phyloP scores from a whole-genome alignment of 2,329 filamentous ascomycete genomes.

The Domatiomyces catenatus region DNA sequence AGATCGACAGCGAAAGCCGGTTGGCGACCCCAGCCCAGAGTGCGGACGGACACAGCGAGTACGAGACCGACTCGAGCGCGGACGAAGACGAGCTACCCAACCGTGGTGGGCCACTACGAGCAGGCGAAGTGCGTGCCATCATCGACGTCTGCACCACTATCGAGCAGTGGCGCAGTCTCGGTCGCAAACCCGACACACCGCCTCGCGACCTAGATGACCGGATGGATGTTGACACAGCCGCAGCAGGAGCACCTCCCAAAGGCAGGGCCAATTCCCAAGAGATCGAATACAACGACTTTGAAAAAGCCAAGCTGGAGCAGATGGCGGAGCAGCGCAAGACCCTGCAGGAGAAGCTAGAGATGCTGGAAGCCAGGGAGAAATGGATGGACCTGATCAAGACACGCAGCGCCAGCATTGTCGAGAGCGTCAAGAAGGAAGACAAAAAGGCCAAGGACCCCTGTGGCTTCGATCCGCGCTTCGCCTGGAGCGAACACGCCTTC shows the following conservation, averaged over 20 bases:
- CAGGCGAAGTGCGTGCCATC: slow-evolving; percentile 15
- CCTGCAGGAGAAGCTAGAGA: slow-evolving; percentile 24
- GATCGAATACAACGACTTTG: slow-evolving; percentile 20
- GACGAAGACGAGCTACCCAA: slow-evolving; percentile 19
- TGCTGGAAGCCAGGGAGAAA: slow-evolving; percentile 27
- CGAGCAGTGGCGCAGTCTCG: slow-evolving; percentile 11
- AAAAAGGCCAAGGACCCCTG: slow-evolving; percentile 35
- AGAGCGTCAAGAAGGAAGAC: slow-evolving; percentile 29
- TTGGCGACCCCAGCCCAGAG: slow-evolving; percentile 18
- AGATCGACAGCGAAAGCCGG: slow-evolving; percentile 10
- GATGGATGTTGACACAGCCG: slow-evolving; percentile 6
- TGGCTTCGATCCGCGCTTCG: slow-evolving; percentile 32
- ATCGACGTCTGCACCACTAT: slow-evolving; percentile 12
- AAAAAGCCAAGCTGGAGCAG: slow-evolving; percentile 24
- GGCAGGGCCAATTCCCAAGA: not conserved
- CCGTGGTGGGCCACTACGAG: slow-evolving; percentile 11
- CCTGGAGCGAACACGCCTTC: slow-evolving; percentile 35
- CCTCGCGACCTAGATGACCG: slow-evolving; percentile 13
- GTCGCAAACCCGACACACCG: slow-evolving; percentile 17
- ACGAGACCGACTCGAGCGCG: slow-evolving; percentile 18
- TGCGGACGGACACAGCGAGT: slow-evolving; percentile 19
- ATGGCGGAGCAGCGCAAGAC: slow-evolving; percentile 22
- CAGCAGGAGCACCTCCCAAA: slow-evolving; percentile 17
- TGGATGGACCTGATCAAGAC: slow-evolving; percentile 30
- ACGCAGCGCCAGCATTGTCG: slow-evolving; percentile 27